These are phyloP conservation scores for Lantana camara DNA, from an alignment of 257 asterid species.

Conservation along the genomic window DNA sequence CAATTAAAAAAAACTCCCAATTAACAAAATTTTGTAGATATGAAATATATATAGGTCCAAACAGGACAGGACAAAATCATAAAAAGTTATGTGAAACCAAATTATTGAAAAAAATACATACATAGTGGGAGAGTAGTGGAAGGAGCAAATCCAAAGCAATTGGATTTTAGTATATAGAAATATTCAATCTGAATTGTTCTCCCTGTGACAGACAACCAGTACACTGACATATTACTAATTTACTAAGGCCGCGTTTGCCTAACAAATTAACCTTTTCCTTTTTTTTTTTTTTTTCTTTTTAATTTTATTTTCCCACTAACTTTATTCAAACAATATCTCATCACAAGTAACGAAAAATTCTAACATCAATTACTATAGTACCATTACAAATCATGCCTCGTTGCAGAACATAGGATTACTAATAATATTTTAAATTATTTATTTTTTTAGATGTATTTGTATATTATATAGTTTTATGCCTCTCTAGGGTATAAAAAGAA, in stretches of 20 bases:
- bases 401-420: neutral
- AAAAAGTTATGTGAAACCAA: slow-evolving; percentile 22
- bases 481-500: neutral
- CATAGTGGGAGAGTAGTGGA: slow-evolving; percentile 16
- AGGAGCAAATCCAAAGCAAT: slow-evolving; percentile 25
- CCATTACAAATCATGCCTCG: slow-evolving; percentile 14
- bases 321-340: slow-evolving; percentile 38
- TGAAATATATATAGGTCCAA: slow-evolving; percentile 20
- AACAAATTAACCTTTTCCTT: neutral
- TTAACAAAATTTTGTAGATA: neutral
- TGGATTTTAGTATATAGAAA: slow-evolving; percentile 50
- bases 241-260: slow-evolving; percentile 25
- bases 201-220: slow-evolving; percentile 48
- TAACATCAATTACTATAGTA: slow-evolving; percentile 25
- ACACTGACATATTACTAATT: slow-evolving; percentile 39
- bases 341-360: slow-evolving; percentile 64
- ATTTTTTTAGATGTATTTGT: neutral
- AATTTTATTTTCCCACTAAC: slow-evolving; percentile 6
- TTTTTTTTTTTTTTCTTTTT: no score
- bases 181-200: slow-evolving; percentile 56
- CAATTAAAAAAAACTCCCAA: no score
- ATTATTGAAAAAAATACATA: slow-evolving; percentile 1
- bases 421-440: neutral
- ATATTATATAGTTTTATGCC: neutral
- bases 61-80: slow-evolving; percentile 23